Base-by-base conservation (phyloP, 257 asterid genomes). In the Scutellaria minor region DNA sequence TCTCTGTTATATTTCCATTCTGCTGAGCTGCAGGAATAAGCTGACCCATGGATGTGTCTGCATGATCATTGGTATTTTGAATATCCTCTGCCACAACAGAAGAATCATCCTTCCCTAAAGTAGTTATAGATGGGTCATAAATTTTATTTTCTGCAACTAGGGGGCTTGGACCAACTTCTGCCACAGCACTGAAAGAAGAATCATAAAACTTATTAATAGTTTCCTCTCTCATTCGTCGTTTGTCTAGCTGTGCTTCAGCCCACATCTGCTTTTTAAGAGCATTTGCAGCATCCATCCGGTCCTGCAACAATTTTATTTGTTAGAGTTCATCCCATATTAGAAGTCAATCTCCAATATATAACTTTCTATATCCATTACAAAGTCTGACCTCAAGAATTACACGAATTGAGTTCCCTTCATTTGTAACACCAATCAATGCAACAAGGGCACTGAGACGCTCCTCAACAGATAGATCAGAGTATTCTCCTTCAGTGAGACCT, bases 201-300 rank as follows among this genome's bases (percentile, higher is more conserved):
- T 91, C 97, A 66, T 75, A 78, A 63, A 82, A 84, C 80, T 85
- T 91, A 18, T 82, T 67, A 53, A 85, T 71, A 56, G 81, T 72
- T 67, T 95, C 99, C 73, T 92, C 99, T 80, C 89, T 90, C 81
- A 85, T 76, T 68, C 98, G 89, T 82, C 96, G 80, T 82, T 88
- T 95, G 79, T 90, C 97, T 59, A 95, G 82, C 74, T 95, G 99
- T 54, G 98, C 94, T 78, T 88, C 98, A n/a, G 99, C 95, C 99
- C 96, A 95, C 97, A 95, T 92, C 77, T 92, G 99, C 81, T 92
- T 95, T 74, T 95, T 95, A 48, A 95, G 87, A 70, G 93, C 84
- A 81, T 71, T 88, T 15, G 95, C 97, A 48, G 98, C 94, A 84
- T 95, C 99, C 83, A 92, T 83, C 54, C 98, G 94, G 15, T 90